These are phyloP conservation scores for Paramecium tetraurelia DNA, from an alignment of 73 alveolate genomes.

Conservation along the genomic window DNA sequence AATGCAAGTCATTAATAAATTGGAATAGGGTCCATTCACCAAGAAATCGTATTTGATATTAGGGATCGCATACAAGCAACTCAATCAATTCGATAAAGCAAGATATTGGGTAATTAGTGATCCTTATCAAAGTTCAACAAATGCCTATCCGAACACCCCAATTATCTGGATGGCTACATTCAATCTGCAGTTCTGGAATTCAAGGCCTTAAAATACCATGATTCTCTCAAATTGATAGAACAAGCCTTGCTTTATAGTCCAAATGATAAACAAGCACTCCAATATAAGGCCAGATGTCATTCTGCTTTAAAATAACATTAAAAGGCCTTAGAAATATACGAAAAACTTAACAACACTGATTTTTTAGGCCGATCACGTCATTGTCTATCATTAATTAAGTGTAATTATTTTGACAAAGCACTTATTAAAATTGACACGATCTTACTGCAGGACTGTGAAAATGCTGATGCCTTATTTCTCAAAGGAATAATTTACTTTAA, in stretches of 20 bases:
- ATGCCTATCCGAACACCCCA: neutral
- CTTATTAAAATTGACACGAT: neutral
- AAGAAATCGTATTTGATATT: neutral
- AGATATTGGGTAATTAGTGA: neutral
- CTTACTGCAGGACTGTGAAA: neutral
- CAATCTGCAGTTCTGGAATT: neutral
- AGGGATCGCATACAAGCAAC: neutral
- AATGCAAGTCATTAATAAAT: neutral
- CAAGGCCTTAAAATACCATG: neutral
- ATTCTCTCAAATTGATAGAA: neutral
- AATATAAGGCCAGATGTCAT: conserved; percentile 13
- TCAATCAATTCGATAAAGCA: conserved; percentile 12
- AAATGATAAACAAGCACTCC: neutral
- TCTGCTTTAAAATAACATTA: neutral
- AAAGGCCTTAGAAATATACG: conserved; percentile 30
- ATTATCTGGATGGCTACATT: neutral
- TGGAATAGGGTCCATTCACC: conserved; percentile 27
- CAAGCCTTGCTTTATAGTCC: neutral
- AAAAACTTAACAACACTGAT: neutral
- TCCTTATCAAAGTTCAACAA: neutral
- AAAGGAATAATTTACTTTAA: conserved; percentile 15
- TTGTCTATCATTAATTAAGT: neutral
- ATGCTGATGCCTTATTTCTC: neutral
- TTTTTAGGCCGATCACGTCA: neutral
- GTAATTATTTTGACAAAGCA: neutral